These are phyloP conservation scores for Bonia amplexicaulis DNA, from an alignment of 176 grass and related monocot species.

Conservation along the genomic window DNA sequence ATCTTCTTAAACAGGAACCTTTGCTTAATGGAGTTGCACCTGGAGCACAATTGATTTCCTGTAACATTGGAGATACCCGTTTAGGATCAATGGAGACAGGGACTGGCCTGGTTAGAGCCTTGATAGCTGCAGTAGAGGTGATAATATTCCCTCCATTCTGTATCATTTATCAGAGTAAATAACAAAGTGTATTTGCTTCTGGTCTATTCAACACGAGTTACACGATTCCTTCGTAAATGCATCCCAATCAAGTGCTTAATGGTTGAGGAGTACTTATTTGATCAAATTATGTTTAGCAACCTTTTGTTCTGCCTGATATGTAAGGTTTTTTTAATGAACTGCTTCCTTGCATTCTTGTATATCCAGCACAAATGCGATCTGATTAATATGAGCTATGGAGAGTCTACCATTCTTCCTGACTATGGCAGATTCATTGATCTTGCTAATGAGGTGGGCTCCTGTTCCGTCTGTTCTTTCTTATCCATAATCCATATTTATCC, in stretches of 20 bases:
- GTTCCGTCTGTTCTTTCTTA: slow-evolving; percentile 23
- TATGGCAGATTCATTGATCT: slow-evolving; percentile 97
- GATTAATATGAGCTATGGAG: slow-evolving; percentile 99
- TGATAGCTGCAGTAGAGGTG: slow-evolving; percentile 97
- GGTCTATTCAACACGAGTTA: background rate
- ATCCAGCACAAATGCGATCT: slow-evolving; percentile 98
- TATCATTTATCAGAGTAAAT: slow-evolving; percentile 21
- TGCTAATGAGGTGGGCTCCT: slow-evolving; percentile 74
- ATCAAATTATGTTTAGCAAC: slow-evolving; percentile 6
- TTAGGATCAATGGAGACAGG: slow-evolving; percentile 99
- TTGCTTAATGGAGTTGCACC: slow-evolving; percentile 94
- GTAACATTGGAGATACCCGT: slow-evolving; percentile 95
- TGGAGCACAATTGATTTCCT: slow-evolving; percentile 95
- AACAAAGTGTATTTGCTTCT: slow-evolving; percentile 14
- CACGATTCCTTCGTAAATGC: background rate
- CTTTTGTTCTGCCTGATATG: slow-evolving; percentile 7
- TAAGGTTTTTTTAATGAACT: slow-evolving; percentile 11
- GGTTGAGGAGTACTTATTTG: background rate
- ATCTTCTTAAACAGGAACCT: slow-evolving; percentile 58
- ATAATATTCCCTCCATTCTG: slow-evolving; percentile 22
- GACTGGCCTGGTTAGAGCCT: slow-evolving; percentile 80
- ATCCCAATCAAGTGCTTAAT: slow-evolving; percentile 5
- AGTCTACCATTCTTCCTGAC: slow-evolving; percentile 88
- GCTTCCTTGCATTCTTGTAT: slow-evolving; percentile 32
- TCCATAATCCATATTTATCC: background rate